These are phyloP conservation scores for Dorcoceras hygrometricum DNA, from an alignment of 257 asterid species.

Conservation along the genomic window DNA sequence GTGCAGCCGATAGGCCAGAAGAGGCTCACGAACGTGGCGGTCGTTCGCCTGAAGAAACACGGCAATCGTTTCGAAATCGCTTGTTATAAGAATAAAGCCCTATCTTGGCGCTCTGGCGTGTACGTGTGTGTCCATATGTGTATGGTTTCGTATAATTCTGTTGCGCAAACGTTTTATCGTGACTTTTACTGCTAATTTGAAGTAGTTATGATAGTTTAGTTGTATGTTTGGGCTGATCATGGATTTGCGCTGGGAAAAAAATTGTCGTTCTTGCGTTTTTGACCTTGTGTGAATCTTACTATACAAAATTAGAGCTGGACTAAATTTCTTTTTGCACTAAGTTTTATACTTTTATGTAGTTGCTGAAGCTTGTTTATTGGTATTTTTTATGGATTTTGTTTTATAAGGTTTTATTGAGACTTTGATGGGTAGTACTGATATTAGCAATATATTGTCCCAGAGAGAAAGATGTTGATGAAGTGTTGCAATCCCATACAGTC, in stretches of 20 bases:
- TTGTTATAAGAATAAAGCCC: slow-evolving; percentile 96
- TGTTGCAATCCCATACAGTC: slow-evolving; percentile 86
- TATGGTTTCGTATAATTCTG: background rate
- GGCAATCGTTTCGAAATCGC: slow-evolving; percentile 92
- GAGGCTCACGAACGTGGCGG: slow-evolving; percentile 91
- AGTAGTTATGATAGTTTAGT: background rate
- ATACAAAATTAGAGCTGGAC: no score
- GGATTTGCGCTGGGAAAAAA: background rate
- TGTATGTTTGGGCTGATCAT: background rate
- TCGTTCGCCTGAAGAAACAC: slow-evolving; percentile 88
- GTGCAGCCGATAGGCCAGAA: slow-evolving; percentile 95
- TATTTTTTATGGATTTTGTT: background rate
- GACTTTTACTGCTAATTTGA: background rate
- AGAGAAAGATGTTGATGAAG: slow-evolving; percentile 96
- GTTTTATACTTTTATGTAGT: no score
- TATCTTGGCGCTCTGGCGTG: slow-evolving; percentile 95
- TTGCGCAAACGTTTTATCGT: background rate
- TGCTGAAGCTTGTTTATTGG: background rate
- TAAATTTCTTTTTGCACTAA: background rate
- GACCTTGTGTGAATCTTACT: background rate
- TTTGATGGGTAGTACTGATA: slow-evolving; percentile 5
- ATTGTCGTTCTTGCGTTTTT: background rate
- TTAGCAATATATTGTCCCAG: slow-evolving; percentile 29
- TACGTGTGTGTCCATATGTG: slow-evolving; percentile 18
- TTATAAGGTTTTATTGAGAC: background rate